Percentiles rank a stretch among this genome's conserved stretches.
Conservation (phyloP, 2,329 filamentous ascomycete species). For the Hypoxylon sp. region DNA sequence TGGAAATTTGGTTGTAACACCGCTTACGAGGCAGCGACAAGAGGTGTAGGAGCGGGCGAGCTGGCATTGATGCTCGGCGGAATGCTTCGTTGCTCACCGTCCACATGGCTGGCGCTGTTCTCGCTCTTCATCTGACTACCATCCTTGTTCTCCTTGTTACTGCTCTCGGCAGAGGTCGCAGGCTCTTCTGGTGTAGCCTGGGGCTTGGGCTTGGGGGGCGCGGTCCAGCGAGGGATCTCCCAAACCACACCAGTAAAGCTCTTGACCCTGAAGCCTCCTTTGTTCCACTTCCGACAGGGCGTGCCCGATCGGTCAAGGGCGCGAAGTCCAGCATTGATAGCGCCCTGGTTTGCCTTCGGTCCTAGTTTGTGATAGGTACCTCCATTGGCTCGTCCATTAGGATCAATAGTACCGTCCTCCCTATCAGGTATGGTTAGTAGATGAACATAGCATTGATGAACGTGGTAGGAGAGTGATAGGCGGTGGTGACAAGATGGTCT, state of each 20-base stretch:
- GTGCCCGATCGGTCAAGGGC: constrained; percentile 93
- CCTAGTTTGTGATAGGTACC: constrained; percentile 82
- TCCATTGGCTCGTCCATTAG: constrained; percentile 62
- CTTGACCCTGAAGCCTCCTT: constrained; percentile 85
- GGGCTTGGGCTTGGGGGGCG: constrained; percentile 69
- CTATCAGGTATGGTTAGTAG: constrained; percentile 57
- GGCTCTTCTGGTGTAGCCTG: constrained; percentile 61
- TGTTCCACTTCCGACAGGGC: constrained; percentile 91
- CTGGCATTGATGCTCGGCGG: constrained; percentile 64
- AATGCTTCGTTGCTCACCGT: constrained; percentile 66
- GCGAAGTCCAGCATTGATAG: constrained; percentile 95
- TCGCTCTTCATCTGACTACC: constrained; percentile 63
- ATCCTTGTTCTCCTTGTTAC: constrained; percentile 76
- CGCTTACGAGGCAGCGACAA: constrained; percentile 58
- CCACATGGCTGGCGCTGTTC: constrained; percentile 55
- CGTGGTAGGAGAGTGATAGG: not conserved
- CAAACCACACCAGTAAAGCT: constrained; percentile 91
- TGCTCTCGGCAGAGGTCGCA: constrained; percentile 62
- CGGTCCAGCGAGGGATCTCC: constrained; percentile 86
- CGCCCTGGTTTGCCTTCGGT: constrained; percentile 95
- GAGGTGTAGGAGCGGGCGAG: constrained; percentile 64
- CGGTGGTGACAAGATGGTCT: constrained; percentile 1
- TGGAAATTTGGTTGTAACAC: constrained; percentile 3
- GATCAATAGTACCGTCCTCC: constrained; percentile 73
- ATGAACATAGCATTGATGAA: constrained; percentile 25